These are phyloP conservation scores for Yarrowia yakushimensis DNA, from an alignment of 805 yeast genomes.

Conservation along the genomic window DNA sequence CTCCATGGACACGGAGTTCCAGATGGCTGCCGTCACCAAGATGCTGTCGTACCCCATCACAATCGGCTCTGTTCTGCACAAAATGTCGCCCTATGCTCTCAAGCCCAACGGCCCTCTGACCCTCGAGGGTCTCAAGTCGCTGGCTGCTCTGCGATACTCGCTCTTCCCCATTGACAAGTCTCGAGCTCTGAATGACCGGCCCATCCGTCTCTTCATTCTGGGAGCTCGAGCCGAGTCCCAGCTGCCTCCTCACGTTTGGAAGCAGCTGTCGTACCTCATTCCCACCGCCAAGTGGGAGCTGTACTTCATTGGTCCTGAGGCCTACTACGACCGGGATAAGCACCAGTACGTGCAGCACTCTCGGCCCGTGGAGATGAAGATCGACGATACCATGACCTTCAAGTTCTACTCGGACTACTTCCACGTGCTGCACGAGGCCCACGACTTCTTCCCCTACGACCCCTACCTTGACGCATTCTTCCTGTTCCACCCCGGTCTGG, in stretches of 20 bases:
- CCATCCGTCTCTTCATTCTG: slow-evolving; percentile 81
- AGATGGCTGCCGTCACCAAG: slow-evolving; percentile 91
- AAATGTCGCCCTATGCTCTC: slow-evolving; percentile 76
- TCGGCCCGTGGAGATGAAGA: slow-evolving; percentile 53
- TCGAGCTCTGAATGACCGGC: slow-evolving; percentile 71
- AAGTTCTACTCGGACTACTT: slow-evolving; percentile 87
- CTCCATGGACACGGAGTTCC: slow-evolving; percentile 96
- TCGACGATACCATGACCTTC: slow-evolving; percentile 69
- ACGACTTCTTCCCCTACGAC: slow-evolving; percentile 96
- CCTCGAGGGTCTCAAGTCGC: slow-evolving; percentile 86
- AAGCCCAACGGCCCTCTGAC: slow-evolving; percentile 85
- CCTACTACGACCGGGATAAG: slow-evolving; percentile 69
- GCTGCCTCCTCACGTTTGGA: slow-evolving; percentile 94
- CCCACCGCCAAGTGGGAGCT: slow-evolving; percentile 80
- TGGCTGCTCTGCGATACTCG: slow-evolving; percentile 89
- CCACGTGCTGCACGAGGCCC: slow-evolving; percentile 84
- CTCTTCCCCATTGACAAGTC: slow-evolving; percentile 66
- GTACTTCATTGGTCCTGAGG: slow-evolving; percentile 93
- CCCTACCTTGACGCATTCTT: slow-evolving; percentile 92
- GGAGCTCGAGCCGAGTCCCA: slow-evolving; percentile 94
- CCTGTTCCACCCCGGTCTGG: slow-evolving; percentile 93
- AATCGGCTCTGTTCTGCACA: slow-evolving; percentile 76
- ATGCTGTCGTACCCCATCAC: slow-evolving; percentile 92
- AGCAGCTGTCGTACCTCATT: slow-evolving; percentile 79
- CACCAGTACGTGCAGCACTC: slow-evolving; percentile 57